phyloP scores from a whole-genome alignment of 139 green algal species.

The Desmodesmus armatus region DNA sequence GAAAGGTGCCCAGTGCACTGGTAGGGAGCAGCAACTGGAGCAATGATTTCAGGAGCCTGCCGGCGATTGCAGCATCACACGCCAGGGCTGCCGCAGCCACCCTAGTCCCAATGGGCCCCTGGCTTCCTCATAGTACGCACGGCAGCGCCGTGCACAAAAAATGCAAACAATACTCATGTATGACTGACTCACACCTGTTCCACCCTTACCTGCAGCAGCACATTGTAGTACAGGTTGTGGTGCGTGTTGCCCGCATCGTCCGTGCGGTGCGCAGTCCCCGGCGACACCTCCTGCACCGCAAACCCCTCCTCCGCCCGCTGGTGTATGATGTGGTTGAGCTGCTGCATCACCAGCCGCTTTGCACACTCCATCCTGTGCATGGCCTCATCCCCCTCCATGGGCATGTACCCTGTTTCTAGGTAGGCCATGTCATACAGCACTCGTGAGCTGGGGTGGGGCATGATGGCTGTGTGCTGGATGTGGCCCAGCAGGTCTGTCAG shows the following conservation, averaged over 20 bases:
- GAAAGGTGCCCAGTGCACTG: no score
- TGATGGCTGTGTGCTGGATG: conserved; percentile 26
- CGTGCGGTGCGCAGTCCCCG: conserved; percentile 1
- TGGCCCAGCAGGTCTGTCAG: conserved; percentile 40
- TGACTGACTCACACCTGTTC: no score
- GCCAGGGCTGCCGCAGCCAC: no score
- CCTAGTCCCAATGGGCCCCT: no score
- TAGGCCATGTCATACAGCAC: conserved; percentile 46
- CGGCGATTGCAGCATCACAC: no score
- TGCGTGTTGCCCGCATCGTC: background rate
- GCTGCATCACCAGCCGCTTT: conserved; percentile 49
- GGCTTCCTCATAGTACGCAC: no score
- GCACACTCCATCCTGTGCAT: conserved; percentile 44
- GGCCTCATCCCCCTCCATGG: conserved; percentile 32
- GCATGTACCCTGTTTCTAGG: conserved; percentile 52
- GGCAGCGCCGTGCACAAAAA: no score
- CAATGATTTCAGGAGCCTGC: no score
- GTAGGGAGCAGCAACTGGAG: no score
- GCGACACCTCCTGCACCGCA: conserved; percentile 17
- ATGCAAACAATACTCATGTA: no score
- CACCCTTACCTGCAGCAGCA: no score
- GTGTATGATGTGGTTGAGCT: conserved; percentile 49
- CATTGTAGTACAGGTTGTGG: conserved; percentile 55
- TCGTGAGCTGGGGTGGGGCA: conserved; percentile 42
- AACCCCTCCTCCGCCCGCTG: conserved; percentile 41